Evolutionary conservation across 257 asterid genomes (phyloP).

Genomic region (Gardenia jasminoides): DNA sequence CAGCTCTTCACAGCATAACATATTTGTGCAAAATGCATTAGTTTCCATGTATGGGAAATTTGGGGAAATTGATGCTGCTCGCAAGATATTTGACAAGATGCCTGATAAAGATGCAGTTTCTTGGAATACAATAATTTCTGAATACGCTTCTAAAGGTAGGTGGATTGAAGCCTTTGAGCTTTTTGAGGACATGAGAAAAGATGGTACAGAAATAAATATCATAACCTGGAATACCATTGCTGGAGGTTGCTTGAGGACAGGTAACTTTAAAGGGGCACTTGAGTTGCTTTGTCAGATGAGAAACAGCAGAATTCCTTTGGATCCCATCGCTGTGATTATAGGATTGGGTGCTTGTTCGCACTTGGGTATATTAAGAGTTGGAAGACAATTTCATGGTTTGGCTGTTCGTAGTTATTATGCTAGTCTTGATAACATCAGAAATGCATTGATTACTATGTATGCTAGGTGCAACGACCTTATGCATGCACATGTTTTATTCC

Average conservation of each 20-base stretch:
- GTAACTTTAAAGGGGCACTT: conserved; percentile 57
- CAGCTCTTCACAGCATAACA: conserved; percentile 38
- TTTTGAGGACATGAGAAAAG: conserved; percentile 58
- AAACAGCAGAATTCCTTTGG: conserved; percentile 37
- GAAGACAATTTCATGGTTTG: conserved; percentile 75
- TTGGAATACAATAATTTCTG: conserved; percentile 78
- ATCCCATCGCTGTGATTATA: conserved; percentile 66
- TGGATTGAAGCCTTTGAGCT: conserved; percentile 72
- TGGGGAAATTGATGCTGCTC: conserved; percentile 66
- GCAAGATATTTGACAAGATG: conserved; percentile 56
- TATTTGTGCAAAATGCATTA: conserved; percentile 85
- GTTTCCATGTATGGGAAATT: conserved; percentile 84
- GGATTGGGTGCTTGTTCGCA: conserved; percentile 83
- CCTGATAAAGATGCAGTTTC: conserved; percentile 66
- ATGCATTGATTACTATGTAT: conserved; percentile 70
- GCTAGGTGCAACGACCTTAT: conserved; percentile 67
- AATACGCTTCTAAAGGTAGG: conserved; percentile 63
- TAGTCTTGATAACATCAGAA: conserved; percentile 48
- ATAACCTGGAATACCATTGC: conserved; percentile 77
- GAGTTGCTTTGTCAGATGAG: conserved; percentile 62
- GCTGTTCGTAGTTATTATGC: conserved; percentile 54
- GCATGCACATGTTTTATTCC: conserved; percentile 57
- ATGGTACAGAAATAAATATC: conserved; percentile 35
- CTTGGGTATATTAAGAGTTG: conserved; percentile 44
- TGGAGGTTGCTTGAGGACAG: conserved; percentile 64